These are phyloP conservation scores for Lyophyllum decastes DNA, from an alignment of 768 basidiomycete species.

Conservation along the genomic window DNA sequence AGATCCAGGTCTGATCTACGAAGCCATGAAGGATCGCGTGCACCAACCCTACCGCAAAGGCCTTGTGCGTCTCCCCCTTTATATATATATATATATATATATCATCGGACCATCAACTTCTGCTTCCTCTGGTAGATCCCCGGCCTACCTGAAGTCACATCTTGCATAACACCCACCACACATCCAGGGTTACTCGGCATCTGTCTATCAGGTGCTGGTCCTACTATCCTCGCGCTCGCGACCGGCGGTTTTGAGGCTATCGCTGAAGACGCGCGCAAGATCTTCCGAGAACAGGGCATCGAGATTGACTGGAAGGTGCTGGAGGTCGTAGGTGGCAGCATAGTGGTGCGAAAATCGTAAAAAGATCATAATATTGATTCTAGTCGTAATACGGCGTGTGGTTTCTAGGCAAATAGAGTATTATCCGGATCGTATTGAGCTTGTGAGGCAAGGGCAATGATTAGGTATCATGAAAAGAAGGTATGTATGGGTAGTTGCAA, in stretches of 20 bases:
- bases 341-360: conserved; percentile 24
- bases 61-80: conserved; percentile 54
- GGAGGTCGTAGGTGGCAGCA: conserved; percentile 54
- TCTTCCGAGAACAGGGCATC: conserved; percentile 72
- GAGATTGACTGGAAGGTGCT: conserved; percentile 92
- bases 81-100: no score
- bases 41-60: conserved; percentile 95
- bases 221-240: conserved; percentile 95
- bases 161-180: conserved; percentile 79
- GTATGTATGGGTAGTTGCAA: conserved; percentile 14
- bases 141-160: conserved; percentile 91
- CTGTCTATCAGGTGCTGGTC: conserved; percentile 96
- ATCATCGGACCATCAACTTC: not conserved
- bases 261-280: conserved; percentile 74
- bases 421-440: not conserved
- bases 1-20: conserved; percentile 95
- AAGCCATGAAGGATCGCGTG: conserved; percentile 98
- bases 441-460: not conserved
- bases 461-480: conserved; percentile 2
- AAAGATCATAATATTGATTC: conserved; percentile 20
- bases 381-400: not conserved
- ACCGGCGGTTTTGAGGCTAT: conserved; percentile 83
- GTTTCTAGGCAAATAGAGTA: not conserved
- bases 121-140: conserved; percentile 66
- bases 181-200: conserved; percentile 97